Conservation (phyloP, 306 rosid species). For the Spatholobus suberectus region DNA sequence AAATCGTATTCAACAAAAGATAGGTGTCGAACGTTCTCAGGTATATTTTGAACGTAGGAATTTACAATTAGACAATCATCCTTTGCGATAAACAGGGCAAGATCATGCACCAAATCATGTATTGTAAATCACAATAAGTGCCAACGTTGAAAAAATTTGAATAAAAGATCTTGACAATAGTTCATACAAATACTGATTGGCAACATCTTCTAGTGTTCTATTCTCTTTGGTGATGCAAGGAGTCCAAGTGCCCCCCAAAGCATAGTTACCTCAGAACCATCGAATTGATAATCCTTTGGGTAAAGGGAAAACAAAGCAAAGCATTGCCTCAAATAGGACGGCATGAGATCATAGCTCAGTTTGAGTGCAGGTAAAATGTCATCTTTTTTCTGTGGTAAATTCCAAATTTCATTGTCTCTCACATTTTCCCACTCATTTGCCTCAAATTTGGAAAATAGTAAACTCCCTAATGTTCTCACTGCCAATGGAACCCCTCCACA, state of each 20-base stretch:
- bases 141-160: neutral
- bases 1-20: neutral
- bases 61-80: constrained; percentile 5
- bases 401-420: constrained; percentile 49
- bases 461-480: constrained; percentile 43
- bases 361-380: constrained; percentile 42
- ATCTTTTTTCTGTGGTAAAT: neutral
- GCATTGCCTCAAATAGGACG: constrained; percentile 43
- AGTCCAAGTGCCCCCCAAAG: constrained; percentile 51
- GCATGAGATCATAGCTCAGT: constrained; percentile 51
- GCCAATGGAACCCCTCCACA: constrained; percentile 51
- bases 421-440: neutral
- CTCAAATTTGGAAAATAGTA: neutral
- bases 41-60: neutral
- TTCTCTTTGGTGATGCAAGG: constrained; percentile 28
- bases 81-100: constrained; percentile 26
- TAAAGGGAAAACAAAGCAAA: constrained; percentile 42
- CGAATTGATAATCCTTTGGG: neutral
- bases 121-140: neutral
- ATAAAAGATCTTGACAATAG: constrained; percentile 42
- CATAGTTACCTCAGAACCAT: rapidly evolving
- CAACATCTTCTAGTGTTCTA: constrained; percentile 18
- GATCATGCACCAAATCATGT: constrained; percentile 48
- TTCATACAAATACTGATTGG: constrained; percentile 16
- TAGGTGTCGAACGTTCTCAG: neutral